Percentiles rank a stretch among this genome's conserved stretches.
phyloP scores from a whole-genome alignment of 441 rosid species.

The Pelargonium citronellum region DNA sequence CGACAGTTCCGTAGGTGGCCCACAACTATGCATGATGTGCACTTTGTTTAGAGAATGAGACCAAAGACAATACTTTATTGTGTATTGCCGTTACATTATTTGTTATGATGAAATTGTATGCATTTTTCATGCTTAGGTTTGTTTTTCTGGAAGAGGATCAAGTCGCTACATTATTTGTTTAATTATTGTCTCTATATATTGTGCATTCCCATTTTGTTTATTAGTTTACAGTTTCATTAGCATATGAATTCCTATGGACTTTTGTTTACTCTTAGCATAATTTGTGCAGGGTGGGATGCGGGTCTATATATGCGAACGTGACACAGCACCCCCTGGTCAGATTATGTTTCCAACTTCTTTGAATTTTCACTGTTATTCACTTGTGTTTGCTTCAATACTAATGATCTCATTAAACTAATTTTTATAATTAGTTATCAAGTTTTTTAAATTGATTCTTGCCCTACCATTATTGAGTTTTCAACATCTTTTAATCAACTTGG shows the following conservation, averaged over 20 bases:
- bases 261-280: conserved; percentile 9
- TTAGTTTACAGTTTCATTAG: neutral
- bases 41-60: no score
- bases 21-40: no score
- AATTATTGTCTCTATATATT: neutral
- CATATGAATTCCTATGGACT: conserved; percentile 5
- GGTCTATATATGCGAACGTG: conserved; percentile 73
- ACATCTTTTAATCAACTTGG: neutral
- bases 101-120: neutral
- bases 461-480: conserved; percentile 2
- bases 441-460: neutral
- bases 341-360: conserved; percentile 9
- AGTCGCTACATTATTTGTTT: neutral
- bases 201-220: conserved; percentile 8
- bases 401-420: neutral
- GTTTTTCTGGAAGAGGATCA: neutral
- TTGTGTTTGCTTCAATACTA: neutral
- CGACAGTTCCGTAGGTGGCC: no score
- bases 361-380: neutral
- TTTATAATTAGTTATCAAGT: neutral
- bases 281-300: conserved; percentile 70
- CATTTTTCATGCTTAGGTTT: neutral
- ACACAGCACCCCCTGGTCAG: conserved; percentile 82
- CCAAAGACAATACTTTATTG: no score
- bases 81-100: no score